Conservation (phyloP, 805 yeast genomes). For the Cyberlindnera meyerae region DNA sequence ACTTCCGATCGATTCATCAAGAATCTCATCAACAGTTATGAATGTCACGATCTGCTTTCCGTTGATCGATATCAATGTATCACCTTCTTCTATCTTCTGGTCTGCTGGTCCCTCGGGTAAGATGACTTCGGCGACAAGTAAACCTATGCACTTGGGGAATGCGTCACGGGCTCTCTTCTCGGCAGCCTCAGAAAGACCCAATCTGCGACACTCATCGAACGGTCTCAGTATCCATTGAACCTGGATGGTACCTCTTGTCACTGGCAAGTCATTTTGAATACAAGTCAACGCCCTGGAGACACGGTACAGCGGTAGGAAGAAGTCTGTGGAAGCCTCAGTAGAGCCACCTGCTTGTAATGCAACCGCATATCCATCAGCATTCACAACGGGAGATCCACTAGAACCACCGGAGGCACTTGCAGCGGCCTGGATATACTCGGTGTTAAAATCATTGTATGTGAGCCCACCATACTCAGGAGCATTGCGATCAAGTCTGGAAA, state of each 20-base stretch:
- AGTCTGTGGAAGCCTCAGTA: constrained; percentile 88
- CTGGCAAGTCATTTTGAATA: constrained; percentile 50
- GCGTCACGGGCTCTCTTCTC: constrained; percentile 62
- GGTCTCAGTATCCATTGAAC: constrained; percentile 86
- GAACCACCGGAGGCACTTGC: constrained; percentile 96
- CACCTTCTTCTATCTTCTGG: constrained; percentile 74
- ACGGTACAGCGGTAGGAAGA: constrained; percentile 80
- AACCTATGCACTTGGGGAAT: constrained; percentile 74
- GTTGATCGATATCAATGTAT: constrained; percentile 70
- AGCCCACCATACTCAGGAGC: constrained; percentile 90
- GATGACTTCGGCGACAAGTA: constrained; percentile 76
- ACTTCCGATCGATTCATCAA: constrained; percentile 66
- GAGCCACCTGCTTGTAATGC: constrained; percentile 95
- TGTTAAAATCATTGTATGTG: constrained; percentile 88
- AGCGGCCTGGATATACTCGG: constrained; percentile 93
- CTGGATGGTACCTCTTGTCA: constrained; percentile 89
- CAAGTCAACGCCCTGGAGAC: constrained; percentile 78
- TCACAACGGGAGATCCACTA: constrained; percentile 94
- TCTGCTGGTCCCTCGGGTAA: constrained; percentile 85
- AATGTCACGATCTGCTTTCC: constrained; percentile 62
- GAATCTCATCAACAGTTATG: constrained; percentile 74
- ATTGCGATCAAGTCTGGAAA: constrained; percentile 76
- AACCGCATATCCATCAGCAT: constrained; percentile 79
- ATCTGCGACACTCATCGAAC: constrained; percentile 82
- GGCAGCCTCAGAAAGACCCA: constrained; percentile 73